Conservation (phyloP, 352 stramenopile species). For the Elongisporangium anandrum region DNA sequence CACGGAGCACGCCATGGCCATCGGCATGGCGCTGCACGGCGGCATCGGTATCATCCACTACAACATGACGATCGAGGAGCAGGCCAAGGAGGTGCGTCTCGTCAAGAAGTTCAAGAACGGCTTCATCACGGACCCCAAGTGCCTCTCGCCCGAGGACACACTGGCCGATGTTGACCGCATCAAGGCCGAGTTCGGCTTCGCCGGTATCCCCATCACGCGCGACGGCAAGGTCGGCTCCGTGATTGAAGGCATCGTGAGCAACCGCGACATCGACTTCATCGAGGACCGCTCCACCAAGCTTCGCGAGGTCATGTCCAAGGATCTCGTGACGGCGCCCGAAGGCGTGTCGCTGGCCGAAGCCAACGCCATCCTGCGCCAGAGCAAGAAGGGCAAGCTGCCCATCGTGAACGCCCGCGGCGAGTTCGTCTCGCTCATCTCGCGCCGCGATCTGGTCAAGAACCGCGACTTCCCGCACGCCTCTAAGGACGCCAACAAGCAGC, state of each 20-base stretch:
- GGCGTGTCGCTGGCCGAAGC: slow-evolving; percentile 94
- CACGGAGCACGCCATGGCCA: slow-evolving; percentile 99
- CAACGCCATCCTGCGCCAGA: slow-evolving; percentile 97
- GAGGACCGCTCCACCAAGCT: slow-evolving; percentile 90
- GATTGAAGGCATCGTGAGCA: slow-evolving; percentile 98
- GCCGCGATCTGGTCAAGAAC: slow-evolving; percentile 98
- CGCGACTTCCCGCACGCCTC: slow-evolving; percentile 96
- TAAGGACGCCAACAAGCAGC: slow-evolving; percentile 98
- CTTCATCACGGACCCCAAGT: slow-evolving; percentile 99
- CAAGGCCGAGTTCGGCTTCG: slow-evolving; percentile 96
- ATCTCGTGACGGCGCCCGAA: slow-evolving; percentile 93
- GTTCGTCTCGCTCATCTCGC: slow-evolving; percentile 97
- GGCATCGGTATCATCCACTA: slow-evolving; percentile 99
- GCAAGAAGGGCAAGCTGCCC: slow-evolving; percentile 99
- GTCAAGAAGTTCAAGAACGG: slow-evolving; percentile 99
- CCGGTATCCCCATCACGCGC: slow-evolving; percentile 98
- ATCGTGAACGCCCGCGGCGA: slow-evolving; percentile 98
- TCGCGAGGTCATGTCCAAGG: slow-evolving; percentile 84
- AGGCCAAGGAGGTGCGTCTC: slow-evolving; percentile 91
- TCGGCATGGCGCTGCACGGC: slow-evolving; percentile 98
- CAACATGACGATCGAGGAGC: slow-evolving; percentile 98
- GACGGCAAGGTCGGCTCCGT: slow-evolving; percentile 96
- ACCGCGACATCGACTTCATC: slow-evolving; percentile 99
- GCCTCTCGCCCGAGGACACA: slow-evolving; percentile 94
- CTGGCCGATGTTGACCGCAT: slow-evolving; percentile 95